phyloP scores from a whole-genome alignment of 2,329 filamentous ascomycete species.

The Botrytis deweyae region DNA sequence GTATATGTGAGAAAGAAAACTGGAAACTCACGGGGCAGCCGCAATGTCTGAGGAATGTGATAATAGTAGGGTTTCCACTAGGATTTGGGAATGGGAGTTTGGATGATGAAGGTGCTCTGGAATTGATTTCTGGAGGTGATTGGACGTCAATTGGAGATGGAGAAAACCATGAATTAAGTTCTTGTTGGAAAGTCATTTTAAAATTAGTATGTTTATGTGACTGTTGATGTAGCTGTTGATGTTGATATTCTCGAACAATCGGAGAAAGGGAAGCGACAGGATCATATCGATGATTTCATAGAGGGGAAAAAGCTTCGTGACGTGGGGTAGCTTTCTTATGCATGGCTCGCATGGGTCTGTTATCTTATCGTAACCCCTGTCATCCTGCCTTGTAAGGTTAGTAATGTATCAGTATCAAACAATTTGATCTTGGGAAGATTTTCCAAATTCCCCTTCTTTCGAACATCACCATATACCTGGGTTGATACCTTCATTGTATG shows the following conservation, averaged over 20 bases:
- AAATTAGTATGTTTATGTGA: not conserved
- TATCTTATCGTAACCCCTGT: constrained; percentile 17
- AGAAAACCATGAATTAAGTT: constrained; percentile 35
- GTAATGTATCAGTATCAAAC: constrained; percentile 4
- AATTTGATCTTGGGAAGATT: constrained; percentile 8
- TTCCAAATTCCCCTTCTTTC: not conserved
- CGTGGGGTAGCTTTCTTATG: not conserved
- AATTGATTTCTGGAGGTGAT: constrained; percentile 52
- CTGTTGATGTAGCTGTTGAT: not conserved
- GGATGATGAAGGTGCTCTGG: constrained; percentile 55
- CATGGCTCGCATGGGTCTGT: not conserved
- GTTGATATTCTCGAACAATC: not conserved
- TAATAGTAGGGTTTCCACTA: constrained; percentile 54
- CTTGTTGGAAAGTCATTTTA: constrained; percentile 38
- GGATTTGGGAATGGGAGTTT: constrained; percentile 52
- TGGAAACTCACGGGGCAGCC: constrained; percentile 65
- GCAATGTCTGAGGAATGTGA: constrained; percentile 71
- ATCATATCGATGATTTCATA: constrained; percentile 6
- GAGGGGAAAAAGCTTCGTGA: constrained; percentile 14
- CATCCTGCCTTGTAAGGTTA: not conserved
- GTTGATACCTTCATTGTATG: not conserved
- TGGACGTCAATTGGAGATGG: constrained; percentile 42
- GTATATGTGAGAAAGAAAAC: not conserved
- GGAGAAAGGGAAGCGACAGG: not conserved
- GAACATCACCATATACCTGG: not conserved